Conservation (phyloP, 2,329 filamentous ascomycete species). For the Ramularia endophylla region DNA sequence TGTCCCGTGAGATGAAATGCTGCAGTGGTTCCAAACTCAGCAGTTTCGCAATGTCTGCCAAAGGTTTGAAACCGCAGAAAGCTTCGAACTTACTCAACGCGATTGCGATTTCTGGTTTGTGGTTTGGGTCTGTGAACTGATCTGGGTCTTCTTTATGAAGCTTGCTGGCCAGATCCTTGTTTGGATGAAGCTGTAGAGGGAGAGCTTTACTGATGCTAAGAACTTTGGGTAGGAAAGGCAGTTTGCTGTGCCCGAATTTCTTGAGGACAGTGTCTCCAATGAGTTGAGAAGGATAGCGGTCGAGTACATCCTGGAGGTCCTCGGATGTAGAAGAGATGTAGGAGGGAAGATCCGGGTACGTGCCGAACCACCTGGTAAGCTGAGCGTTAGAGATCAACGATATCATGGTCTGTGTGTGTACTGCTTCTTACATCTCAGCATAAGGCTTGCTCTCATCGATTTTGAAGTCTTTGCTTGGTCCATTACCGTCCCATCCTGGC, state of each 20-base stretch:
- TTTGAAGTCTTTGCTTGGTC: constrained; percentile 47
- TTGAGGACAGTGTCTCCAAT: constrained; percentile 57
- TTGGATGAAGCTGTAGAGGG: constrained; percentile 68
- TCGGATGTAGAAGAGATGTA: constrained; percentile 58
- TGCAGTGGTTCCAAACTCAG: constrained; percentile 52
- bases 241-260: constrained; percentile 55
- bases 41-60: constrained; percentile 53
- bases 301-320: constrained; percentile 58
- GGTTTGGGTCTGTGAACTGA: constrained; percentile 65
- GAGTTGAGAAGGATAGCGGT: constrained; percentile 55
- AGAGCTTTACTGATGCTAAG: constrained; percentile 70
- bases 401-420: too few relatives aligned
- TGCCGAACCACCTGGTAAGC: constrained; percentile 62
- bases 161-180: constrained; percentile 59
- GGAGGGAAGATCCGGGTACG: constrained; percentile 65
- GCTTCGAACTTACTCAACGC: constrained; percentile 67
- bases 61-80: constrained; percentile 68
- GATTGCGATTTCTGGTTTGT: constrained; percentile 75
- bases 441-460: constrained; percentile 61
- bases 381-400: too few relatives aligned
- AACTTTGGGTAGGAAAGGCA: constrained; percentile 71
- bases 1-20: constrained; percentile 43
- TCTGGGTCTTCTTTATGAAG: constrained; percentile 60
- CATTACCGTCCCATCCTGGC: constrained; percentile 41
- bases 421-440: constrained; percentile 44